These are phyloP conservation scores for Lasiodiplodia sp. DNA, from an alignment of 2,329 filamentous ascomycete genomes.

Conservation along the genomic window DNA sequence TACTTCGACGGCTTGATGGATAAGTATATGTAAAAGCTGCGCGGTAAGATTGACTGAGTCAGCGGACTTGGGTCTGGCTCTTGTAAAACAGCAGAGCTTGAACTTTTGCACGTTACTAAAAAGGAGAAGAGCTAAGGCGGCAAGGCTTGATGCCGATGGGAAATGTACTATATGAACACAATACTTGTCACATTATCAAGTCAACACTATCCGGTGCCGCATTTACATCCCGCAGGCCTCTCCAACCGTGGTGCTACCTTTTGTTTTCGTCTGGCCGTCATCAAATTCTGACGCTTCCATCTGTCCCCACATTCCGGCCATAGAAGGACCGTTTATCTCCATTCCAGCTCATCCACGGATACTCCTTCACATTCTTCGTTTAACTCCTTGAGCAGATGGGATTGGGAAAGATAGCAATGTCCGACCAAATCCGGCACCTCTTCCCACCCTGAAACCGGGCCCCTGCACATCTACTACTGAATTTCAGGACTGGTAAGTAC, in stretches of 20 bases:
- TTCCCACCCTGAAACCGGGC: too few relatives aligned
- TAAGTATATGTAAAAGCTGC: slow-evolving; percentile 5
- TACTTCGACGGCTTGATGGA: slow-evolving; percentile 23
- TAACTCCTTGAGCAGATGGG: background rate
- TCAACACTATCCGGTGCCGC: background rate
- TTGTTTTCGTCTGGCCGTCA: background rate
- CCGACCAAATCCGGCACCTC: too few relatives aligned
- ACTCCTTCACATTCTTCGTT: background rate
- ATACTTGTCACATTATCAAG: background rate
- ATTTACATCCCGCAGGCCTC: background rate
- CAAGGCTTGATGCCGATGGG: background rate
- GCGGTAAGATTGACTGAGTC: background rate
- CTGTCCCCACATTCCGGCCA: background rate
- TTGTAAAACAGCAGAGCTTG: background rate
- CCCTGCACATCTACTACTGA: too few relatives aligned
- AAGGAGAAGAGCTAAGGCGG: background rate
- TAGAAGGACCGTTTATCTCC: background rate
- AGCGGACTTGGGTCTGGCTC: background rate
- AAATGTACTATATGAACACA: slow-evolving; percentile 1
- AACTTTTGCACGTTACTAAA: background rate
- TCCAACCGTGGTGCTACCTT: background rate
- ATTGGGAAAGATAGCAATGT: too few relatives aligned
- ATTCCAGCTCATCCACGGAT: background rate
- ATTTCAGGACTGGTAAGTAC: too few relatives aligned
- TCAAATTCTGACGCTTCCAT: background rate